phyloP scores from a whole-genome alignment of 2,329 filamentous ascomycete species.

The Saccharata proteae region DNA sequence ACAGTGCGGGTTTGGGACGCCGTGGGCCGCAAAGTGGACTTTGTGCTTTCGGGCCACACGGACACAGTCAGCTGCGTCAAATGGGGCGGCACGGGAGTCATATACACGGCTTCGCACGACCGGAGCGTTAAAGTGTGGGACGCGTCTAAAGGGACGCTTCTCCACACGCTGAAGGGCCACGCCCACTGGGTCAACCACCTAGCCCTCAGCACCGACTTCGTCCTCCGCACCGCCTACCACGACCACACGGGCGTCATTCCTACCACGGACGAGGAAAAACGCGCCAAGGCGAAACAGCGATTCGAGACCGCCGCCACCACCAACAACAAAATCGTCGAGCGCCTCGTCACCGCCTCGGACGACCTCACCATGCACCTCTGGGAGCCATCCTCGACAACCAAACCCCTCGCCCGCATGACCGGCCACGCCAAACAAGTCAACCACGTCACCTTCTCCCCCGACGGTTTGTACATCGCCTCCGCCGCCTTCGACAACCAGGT shows the following conservation, averaged over 20 bases:
- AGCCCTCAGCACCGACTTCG: constrained; percentile 85
- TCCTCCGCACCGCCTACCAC: constrained; percentile 71
- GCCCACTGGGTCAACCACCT: constrained; percentile 95
- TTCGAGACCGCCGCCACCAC: constrained; percentile 78
- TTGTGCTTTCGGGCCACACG: constrained; percentile 79
- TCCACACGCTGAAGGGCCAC: constrained; percentile 70
- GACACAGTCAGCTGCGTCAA: constrained; percentile 78
- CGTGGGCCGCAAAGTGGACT: constrained; percentile 64
- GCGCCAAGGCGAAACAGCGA: constrained; percentile 62
- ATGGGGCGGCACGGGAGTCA: constrained; percentile 74
- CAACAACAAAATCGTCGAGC: constrained; percentile 65
- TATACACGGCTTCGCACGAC: constrained; percentile 57
- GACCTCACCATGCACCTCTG: constrained; percentile 96
- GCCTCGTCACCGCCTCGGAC: constrained; percentile 80
- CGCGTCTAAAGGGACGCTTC: constrained; percentile 61
- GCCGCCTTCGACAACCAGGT: constrained; percentile 90
- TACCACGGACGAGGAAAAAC: constrained; percentile 54
- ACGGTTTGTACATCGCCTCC: constrained; percentile 76
- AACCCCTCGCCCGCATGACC: constrained; percentile 77
- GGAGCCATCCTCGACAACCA: constrained; percentile 61
- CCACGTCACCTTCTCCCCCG: constrained; percentile 86
- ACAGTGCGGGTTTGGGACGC: constrained; percentile 82
- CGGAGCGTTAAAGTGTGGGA: constrained; percentile 91
- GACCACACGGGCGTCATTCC: constrained; percentile 68
- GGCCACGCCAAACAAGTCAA: constrained; percentile 97